A percentile compares a stretch with the other conserved stretches of the same genome.
These are phyloP conservation scores for Zelopaecilomyces penicillatus DNA, from an alignment of 2,329 filamentous ascomycete genomes.

Conservation along the genomic window DNA sequence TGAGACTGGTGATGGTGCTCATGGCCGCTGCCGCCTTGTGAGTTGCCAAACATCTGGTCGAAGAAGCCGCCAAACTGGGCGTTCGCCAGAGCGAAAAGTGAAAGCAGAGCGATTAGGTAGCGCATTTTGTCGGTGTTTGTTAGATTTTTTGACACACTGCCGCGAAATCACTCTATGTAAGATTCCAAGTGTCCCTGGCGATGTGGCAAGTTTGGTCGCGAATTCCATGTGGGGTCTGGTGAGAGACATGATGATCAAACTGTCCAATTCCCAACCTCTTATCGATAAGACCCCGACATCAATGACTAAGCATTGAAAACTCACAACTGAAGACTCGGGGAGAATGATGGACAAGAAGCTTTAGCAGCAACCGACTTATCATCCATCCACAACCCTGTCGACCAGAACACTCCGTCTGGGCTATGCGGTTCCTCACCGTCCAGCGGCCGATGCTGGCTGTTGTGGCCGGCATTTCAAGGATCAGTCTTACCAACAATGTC, in stretches of 20 bases:
- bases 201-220: too few relatives aligned
- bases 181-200: too few relatives aligned
- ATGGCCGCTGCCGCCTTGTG: constrained; percentile 26
- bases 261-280: constrained; percentile 11
- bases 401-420: constrained; percentile 10
- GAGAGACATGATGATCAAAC: constrained; percentile 7
- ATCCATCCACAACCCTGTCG: not conserved
- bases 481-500: constrained; percentile 12
- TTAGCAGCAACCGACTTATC: not conserved
- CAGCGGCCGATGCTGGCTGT: constrained; percentile 38
- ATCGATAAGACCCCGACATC: constrained; percentile 12
- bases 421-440: constrained; percentile 39
- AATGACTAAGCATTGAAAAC: constrained; percentile 8
- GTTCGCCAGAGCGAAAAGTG: constrained; percentile 52
- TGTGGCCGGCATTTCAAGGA: constrained; percentile 21
- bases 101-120: constrained; percentile 37
- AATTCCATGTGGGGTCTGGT: not conserved
- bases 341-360: constrained; percentile 4
- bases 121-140: constrained; percentile 20
- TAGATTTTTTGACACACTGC: not conserved
- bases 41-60: constrained; percentile 84
- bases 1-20: constrained; percentile 49
- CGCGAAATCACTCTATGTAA: too few relatives aligned
- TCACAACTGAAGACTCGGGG: constrained; percentile 6
- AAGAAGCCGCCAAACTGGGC: constrained; percentile 90